Conservation (phyloP, 2,329 filamentous ascomycete species). For the Tricladium varicosporioides region DNA sequence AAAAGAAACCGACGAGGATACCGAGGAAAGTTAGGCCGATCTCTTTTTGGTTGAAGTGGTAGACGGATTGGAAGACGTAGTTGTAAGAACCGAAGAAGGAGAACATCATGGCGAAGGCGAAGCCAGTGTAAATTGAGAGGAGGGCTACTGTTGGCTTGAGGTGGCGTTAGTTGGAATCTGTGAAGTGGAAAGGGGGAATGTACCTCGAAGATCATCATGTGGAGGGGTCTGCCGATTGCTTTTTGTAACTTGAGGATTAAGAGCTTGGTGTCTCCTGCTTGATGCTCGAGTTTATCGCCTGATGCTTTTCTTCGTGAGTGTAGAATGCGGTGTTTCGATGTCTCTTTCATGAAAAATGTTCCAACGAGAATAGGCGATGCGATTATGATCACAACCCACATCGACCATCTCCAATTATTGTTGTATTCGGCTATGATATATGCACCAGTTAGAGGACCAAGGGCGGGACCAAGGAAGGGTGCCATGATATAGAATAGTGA, state of each 20-base stretch:
- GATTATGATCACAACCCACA: constrained; percentile 29
- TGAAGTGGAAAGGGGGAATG: constrained; percentile 27
- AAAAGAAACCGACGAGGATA: constrained; percentile 26
- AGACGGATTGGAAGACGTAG: constrained; percentile 44
- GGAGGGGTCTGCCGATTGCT: constrained; percentile 45
- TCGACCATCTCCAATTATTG: constrained; percentile 26
- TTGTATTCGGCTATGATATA: constrained; percentile 33
- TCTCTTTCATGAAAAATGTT: constrained; percentile 41
- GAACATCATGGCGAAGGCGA: constrained; percentile 52
- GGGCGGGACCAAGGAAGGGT: constrained; percentile 28
- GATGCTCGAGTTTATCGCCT: constrained; percentile 25
- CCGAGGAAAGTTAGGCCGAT: constrained; percentile 28
- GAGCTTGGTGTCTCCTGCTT: constrained; percentile 19
- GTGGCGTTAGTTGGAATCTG: constrained; percentile 49
- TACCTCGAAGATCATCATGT: constrained; percentile 60
- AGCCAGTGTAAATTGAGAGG: constrained; percentile 49
- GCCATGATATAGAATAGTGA: constrained; percentile 24
- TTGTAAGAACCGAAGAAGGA: constrained; percentile 56
- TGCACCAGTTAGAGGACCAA: constrained; percentile 28
- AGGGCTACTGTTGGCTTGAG: constrained; percentile 51
- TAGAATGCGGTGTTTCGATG: constrained; percentile 23
- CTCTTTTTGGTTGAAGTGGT: constrained; percentile 41
- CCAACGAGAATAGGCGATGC: constrained; percentile 36
- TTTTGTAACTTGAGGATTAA: constrained; percentile 22
- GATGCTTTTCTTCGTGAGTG: constrained; percentile 31